Evolutionary conservation across 768 basidiomycete genomes (phyloP), one percentile per base, ranked within the genome.

Genomic region (Peribolospora kevripleyi): DNA sequence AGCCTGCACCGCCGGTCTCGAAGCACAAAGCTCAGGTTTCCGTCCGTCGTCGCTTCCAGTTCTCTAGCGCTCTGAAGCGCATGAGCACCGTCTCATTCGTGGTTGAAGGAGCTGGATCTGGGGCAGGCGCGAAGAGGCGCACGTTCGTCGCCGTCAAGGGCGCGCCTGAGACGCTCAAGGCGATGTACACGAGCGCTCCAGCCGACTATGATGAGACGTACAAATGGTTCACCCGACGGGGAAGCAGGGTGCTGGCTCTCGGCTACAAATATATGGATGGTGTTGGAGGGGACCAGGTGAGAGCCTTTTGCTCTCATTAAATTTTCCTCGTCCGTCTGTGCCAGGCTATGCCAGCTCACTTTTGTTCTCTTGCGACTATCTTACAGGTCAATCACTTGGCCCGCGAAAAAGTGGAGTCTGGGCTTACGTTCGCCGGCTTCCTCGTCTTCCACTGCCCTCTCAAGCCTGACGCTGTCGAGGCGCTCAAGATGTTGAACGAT

Each of bases 361-460:
- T 7, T n/a, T n/a, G 14, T 48, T 4, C 14, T 39, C 36, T 40
- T 4, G 4, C 49, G 37, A 25, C 25, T 25, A 25, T 8, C n/a
- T 2, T 36, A 11, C 60, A 91, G 86, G 84, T 95, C 64, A 88
- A 88, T 66, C 84, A 83, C 61, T 68, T 95, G n/a, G 69, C 78
- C 45, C 74, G 93, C 49, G 79, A 84, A 46, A 68, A 77, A 40
- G 83, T 85, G 7, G 93, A 98, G 68, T 78, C 76, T 57, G 65
- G 69, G 1, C 73, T 98, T 49, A 70, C 65, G 3, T 98, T 98
- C 63, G 86, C 77, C n/a, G 93, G 93, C 6, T 98, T 98, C 73
- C 72, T 98, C 57, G 87, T 98, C 25, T 98, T 98, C 78, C 90
- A 95, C 64, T 97, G 90, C 65, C 93, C 93, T 3, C 75, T 98